Conservation (phyloP, 352 stramenopile genomes). For the Phytophthora sojae region DNA sequence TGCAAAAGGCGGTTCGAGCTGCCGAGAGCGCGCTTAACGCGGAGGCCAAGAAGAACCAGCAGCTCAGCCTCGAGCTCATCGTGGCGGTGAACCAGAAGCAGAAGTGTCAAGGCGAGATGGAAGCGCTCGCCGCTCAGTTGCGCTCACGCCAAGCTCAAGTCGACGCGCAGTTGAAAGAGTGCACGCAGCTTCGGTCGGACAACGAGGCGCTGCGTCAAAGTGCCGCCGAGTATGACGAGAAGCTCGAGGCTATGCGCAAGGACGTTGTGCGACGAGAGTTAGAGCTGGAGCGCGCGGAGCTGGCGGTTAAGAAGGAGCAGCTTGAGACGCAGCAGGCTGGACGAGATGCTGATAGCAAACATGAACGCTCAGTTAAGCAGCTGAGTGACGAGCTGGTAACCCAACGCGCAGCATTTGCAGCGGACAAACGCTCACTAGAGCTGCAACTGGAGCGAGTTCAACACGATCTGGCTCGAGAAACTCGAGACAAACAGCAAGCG, state of each 20-base stretch:
- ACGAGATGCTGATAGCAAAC: conserved; percentile 38
- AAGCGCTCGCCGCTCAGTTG: conserved; percentile 32
- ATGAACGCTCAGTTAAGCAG: conserved; percentile 12
- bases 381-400: conserved; percentile 25
- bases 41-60: conserved; percentile 71
- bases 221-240: conserved; percentile 20
- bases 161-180: conserved; percentile 19
- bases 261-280: conserved; percentile 54
- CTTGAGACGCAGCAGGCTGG: conserved; percentile 49
- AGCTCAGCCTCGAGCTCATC: conserved; percentile 74
- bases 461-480: conserved; percentile 26
- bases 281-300: conserved; percentile 52
- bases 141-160: conserved; percentile 26
- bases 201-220: conserved; percentile 30
- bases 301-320: conserved; percentile 40
- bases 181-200: conserved; percentile 20
- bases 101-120: conserved; percentile 45
- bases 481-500: conserved; percentile 41
- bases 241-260: conserved; percentile 49
- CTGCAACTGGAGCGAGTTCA: conserved; percentile 35
- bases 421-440: conserved; percentile 32
- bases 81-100: conserved; percentile 76
- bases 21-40: conserved; percentile 38
- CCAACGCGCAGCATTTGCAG: conserved; percentile 16
- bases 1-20: conserved; percentile 45